Percentiles rank a stretch among this genome's conserved stretches.
Conservation (phyloP, 768 basidiomycete species). For the Mycena rebaudengoi region DNA sequence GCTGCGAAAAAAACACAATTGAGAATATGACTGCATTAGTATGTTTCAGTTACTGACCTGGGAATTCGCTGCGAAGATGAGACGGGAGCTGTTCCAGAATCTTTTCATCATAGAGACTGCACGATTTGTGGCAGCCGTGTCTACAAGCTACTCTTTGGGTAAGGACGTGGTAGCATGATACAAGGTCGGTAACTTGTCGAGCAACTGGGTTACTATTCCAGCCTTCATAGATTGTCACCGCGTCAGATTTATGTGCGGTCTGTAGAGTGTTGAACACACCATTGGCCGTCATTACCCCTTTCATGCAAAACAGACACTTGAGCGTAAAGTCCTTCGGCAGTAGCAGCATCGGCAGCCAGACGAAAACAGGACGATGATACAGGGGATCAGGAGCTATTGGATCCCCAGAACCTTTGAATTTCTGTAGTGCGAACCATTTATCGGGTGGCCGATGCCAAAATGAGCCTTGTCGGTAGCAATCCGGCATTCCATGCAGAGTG, state of each 20-base stretch:
- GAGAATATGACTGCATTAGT: too few species aligned
- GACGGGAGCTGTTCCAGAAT: background rate
- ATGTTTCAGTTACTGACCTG: background rate
- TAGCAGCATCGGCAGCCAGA: background rate
- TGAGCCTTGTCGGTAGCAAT: background rate
- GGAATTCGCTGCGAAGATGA: slow-evolving; percentile 2
- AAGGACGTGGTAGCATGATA: background rate
- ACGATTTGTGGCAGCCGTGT: background rate
- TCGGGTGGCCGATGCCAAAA: background rate
- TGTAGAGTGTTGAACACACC: background rate
- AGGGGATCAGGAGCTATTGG: background rate
- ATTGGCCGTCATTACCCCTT: background rate
- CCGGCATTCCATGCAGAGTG: background rate
- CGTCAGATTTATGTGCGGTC: too few species aligned
- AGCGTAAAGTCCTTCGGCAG: background rate
- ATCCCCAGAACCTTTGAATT: background rate
- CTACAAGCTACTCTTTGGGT: background rate
- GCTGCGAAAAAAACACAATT: background rate
- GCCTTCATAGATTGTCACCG: background rate
- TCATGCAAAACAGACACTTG: background rate
- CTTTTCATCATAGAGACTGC: background rate
- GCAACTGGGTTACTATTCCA: slow-evolving; percentile 9
- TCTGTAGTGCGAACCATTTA: background rate
- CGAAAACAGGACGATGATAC: background rate
- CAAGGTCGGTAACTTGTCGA: background rate